phyloP scores from a whole-genome alignment of 225 moss, liverwort and hornwort species.

The Pseudoscleropodium purum region DNA sequence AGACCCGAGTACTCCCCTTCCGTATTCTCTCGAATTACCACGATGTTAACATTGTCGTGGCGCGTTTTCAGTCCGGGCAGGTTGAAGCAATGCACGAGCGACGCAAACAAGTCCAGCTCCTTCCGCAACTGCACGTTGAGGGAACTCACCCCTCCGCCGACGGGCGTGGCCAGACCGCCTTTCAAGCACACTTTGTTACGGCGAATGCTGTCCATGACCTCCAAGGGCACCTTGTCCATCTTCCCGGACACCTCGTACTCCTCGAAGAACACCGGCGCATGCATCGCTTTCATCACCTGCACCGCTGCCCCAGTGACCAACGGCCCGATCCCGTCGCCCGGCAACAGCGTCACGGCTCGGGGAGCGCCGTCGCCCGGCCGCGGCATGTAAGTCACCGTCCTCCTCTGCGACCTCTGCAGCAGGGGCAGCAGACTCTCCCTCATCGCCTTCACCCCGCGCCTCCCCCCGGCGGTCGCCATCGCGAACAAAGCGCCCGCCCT shows the following conservation, averaged over 20 bases:
- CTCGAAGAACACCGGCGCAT: conserved; percentile 93
- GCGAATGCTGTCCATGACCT: conserved; percentile 83
- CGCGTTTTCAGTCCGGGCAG: conserved; percentile 88
- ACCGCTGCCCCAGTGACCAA: conserved; percentile 88
- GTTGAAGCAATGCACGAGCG: conserved; percentile 97
- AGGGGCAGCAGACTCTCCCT: background rate
- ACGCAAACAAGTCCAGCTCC: conserved; percentile 94
- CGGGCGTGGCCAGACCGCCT: conserved; percentile 90
- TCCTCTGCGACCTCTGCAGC: conserved; percentile 5
- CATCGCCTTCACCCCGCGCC: conserved; percentile 24
- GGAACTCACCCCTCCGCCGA: conserved; percentile 96
- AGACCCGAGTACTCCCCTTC: conserved; percentile 99
- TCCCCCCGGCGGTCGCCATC: conserved; percentile 31
- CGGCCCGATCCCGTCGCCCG: conserved; percentile 94
- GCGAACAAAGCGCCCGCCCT: background rate
- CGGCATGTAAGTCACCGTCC: conserved; percentile 93
- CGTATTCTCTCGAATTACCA: conserved; percentile 99
- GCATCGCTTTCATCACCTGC: conserved; percentile 97
- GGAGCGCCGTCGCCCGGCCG: conserved; percentile 88
- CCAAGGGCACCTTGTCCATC: conserved; percentile 78
- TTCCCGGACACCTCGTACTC: conserved; percentile 87
- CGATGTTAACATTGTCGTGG: conserved; percentile 95
- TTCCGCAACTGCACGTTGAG: conserved; percentile 95
- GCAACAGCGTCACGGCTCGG: conserved; percentile 80
- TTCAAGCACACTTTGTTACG: conserved; percentile 94